These are phyloP conservation scores for Penicillium sp. DNA, from an alignment of 2,329 filamentous ascomycete species.

Conservation along the genomic window DNA sequence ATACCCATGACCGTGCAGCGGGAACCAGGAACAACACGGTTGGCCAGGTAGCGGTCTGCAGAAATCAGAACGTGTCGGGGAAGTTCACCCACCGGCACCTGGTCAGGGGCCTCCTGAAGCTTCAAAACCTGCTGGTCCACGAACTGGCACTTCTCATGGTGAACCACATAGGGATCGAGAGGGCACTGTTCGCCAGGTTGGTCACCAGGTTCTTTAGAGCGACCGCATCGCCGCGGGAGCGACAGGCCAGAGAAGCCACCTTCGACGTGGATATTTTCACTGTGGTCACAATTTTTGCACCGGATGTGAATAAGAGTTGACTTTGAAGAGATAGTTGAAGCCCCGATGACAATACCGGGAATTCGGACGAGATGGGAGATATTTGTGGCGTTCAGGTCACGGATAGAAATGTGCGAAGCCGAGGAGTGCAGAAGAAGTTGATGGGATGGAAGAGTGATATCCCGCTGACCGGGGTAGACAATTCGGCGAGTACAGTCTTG, in stretches of 20 bases:
- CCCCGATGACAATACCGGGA: conserved; percentile 95
- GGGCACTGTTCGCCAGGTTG: conserved; percentile 75
- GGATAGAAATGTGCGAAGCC: conserved; percentile 86
- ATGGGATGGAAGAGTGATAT: conserved; percentile 76
- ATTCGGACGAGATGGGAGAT: conserved; percentile 95
- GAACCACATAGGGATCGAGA: conserved; percentile 90
- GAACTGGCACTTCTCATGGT: conserved; percentile 90
- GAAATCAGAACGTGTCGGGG: conserved; percentile 93
- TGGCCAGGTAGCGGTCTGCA: conserved; percentile 93
- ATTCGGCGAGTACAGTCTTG: conserved; percentile 91
- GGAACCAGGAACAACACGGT: conserved; percentile 91
- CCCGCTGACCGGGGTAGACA: conserved; percentile 72
- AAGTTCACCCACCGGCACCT: conserved; percentile 94
- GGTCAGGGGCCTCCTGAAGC: conserved; percentile 93
- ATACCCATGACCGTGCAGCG: conserved; percentile 95
- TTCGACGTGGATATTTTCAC: conserved; percentile 67
- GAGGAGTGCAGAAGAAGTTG: conserved; percentile 93
- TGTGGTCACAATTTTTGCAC: conserved; percentile 80
- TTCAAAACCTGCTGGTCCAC: conserved; percentile 98
- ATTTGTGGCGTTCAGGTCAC: conserved; percentile 86
- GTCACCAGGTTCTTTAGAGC: conserved; percentile 58
- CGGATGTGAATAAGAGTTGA: conserved; percentile 82
- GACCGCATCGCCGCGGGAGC: conserved; percentile 74
- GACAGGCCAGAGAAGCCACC: conserved; percentile 87
- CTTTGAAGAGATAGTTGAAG: conserved; percentile 94